Percentiles rank a stretch among this genome's conserved stretches.
phyloP scores from a whole-genome alignment of 2,329 filamentous ascomycete species.

The Xylaria sp. region DNA sequence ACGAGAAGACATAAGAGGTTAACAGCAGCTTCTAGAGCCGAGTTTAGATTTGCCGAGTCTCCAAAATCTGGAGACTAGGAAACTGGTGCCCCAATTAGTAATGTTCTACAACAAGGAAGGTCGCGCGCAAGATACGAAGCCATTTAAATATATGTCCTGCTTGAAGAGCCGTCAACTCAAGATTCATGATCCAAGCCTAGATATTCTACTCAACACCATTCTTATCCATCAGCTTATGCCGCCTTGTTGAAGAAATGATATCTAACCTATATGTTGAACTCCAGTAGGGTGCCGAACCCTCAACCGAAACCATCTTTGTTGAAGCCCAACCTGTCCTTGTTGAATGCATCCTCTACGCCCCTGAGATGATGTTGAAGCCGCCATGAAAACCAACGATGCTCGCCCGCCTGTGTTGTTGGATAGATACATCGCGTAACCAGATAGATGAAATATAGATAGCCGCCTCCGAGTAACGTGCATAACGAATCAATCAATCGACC shows the following conservation, averaged over 20 bases:
- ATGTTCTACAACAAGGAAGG: background rate
- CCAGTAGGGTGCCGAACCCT: conserved; percentile 10
- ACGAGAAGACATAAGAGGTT: too few relatives aligned
- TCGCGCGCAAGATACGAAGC: background rate
- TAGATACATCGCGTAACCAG: background rate
- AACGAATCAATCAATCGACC: background rate
- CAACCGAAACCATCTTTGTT: conserved; percentile 16
- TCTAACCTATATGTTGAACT: conserved; percentile 27
- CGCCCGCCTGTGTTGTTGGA: background rate
- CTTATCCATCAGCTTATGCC: background rate
- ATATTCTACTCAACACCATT: background rate
- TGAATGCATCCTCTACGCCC: conserved; percentile 2
- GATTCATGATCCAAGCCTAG: background rate
- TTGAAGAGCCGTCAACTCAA: background rate
- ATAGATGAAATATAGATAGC: background rate
- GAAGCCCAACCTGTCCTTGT: conserved; percentile 10
- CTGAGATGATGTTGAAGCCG: conserved; percentile 29
- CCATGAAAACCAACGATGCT: background rate
- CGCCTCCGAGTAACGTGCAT: background rate
- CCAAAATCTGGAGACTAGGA: background rate
- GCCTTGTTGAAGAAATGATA: conserved; percentile 31
- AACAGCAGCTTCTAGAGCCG: too few relatives aligned
- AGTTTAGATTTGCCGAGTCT: too few relatives aligned
- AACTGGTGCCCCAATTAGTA: too few relatives aligned
- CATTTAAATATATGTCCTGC: background rate